These are phyloP conservation scores for Lippia alba DNA, from an alignment of 305 asterid genomes.

Conservation along the genomic window DNA sequence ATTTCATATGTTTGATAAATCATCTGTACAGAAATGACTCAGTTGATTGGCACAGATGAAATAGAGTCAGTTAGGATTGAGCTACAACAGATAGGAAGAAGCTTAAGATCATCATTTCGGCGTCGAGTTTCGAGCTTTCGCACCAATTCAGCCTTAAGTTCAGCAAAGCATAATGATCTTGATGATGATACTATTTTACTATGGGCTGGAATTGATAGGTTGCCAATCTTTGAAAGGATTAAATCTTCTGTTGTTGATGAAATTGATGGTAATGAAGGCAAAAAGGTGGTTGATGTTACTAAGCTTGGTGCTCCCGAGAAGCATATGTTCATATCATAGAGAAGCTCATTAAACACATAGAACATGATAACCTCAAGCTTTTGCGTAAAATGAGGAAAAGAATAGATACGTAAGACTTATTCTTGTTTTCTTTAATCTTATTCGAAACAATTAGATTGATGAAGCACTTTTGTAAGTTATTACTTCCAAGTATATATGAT, in stretches of 20 bases:
- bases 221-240: constrained; percentile 60
- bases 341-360: constrained; percentile 69
- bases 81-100: constrained; percentile 51
- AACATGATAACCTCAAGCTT: constrained; percentile 66
- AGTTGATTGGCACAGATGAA: constrained; percentile 50
- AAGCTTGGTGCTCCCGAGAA: constrained; percentile 61
- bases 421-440: not conserved
- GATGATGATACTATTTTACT: constrained; percentile 49
- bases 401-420: constrained; percentile 51
- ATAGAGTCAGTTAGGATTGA: constrained; percentile 47
- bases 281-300: constrained; percentile 62
- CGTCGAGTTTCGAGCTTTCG: constrained; percentile 39
- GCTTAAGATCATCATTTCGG: constrained; percentile 49
- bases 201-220: constrained; percentile 66
- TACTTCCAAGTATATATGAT: not conserved
- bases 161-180: constrained; percentile 24
- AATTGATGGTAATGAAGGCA: constrained; percentile 35
- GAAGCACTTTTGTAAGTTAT: not conserved
- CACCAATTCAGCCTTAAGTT: constrained; percentile 44
- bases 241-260: constrained; percentile 54
- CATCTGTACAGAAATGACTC: constrained; percentile 44
- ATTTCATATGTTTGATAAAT: not conserved
- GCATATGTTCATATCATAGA: constrained; percentile 65
- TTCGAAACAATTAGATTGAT: not conserved
- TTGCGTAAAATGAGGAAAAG: constrained; percentile 66